phyloP scores from a whole-genome alignment of 108 stramenopile species.

The Aurantiochytrium sp. region DNA sequence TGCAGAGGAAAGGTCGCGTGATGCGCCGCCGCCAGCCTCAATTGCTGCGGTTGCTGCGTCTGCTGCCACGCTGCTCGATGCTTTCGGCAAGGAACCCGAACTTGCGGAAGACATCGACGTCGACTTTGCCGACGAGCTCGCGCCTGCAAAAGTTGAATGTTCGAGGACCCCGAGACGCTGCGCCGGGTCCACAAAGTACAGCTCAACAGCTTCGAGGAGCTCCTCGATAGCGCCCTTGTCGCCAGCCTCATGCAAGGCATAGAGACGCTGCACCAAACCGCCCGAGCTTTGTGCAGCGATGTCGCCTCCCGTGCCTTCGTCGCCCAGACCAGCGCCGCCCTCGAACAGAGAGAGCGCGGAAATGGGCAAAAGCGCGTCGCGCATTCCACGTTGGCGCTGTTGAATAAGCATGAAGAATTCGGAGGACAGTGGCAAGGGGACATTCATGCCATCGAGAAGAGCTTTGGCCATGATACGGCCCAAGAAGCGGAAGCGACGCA shows the following conservation, averaged over 20 bases:
- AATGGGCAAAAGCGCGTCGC: neutral
- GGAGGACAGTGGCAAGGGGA: neutral
- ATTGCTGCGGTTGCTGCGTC: neutral
- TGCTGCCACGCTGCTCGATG: neutral
- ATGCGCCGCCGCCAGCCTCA: neutral
- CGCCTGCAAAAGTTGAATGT: neutral
- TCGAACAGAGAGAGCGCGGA: neutral
- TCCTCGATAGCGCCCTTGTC: neutral
- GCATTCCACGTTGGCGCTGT: neutral
- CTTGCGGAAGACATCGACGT: too few species aligned
- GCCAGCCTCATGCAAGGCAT: neutral
- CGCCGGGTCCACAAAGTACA: neutral
- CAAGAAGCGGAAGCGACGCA: neutral
- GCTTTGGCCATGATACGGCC: slow-evolving; percentile 4
- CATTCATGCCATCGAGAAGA: slow-evolving; percentile 2
- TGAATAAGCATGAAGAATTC: slow-evolving; percentile 8
- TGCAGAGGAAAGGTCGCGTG: neutral
- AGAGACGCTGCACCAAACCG: neutral
- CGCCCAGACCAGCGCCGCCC: neutral
- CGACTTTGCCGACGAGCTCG: too few species aligned
- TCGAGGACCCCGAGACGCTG: neutral
- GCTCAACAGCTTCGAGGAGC: neutral
- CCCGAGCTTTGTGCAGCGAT: neutral
- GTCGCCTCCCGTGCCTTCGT: neutral
- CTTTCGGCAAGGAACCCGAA: too few species aligned